Percentiles rank a stretch among this genome's conserved stretches.
Conservation (phyloP, 495 filamentous ascomycete species). For the Extremus antarcticus region DNA sequence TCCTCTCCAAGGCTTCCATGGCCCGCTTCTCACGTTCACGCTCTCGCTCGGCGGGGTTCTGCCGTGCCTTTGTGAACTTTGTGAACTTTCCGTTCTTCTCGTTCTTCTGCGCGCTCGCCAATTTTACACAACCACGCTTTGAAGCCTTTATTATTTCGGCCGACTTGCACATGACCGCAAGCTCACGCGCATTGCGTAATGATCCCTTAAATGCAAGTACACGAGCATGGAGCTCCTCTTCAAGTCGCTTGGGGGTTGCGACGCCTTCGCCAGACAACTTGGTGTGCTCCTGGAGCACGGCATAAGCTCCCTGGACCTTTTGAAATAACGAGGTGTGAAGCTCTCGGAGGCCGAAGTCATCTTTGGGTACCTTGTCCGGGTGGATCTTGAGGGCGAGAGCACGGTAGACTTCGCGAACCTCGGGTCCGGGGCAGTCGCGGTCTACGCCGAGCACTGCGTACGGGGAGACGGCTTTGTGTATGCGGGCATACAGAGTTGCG, state of each 20-base stretch:
- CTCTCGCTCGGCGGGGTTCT: too few species aligned
- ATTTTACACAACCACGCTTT: too few species aligned
- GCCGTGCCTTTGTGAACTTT: too few species aligned
- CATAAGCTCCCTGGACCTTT: not conserved
- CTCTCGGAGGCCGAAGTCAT: not conserved
- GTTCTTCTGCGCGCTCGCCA: not conserved
- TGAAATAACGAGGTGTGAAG: conserved; percentile 1
- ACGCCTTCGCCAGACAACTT: not conserved
- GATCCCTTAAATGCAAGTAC: not conserved
- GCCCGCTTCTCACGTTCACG: too few species aligned
- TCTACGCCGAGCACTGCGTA: not conserved
- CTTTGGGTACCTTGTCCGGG: not conserved
- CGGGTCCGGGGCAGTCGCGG: not conserved
- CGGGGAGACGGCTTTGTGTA: not conserved
- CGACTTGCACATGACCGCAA: too few species aligned
- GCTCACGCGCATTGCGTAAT: not conserved
- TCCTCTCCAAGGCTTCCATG: too few species aligned
- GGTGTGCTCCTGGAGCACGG: not conserved
- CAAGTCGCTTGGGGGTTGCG: not conserved
- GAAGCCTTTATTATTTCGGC: not conserved
- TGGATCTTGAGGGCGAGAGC: not conserved
- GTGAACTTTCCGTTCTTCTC: not conserved
- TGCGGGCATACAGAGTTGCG: conserved; percentile 2
- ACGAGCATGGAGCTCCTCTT: not conserved
- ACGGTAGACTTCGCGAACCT: not conserved